phyloP scores from a whole-genome alignment of 371 early-diverging fungal species.

The Umbelopsis sp. region DNA sequence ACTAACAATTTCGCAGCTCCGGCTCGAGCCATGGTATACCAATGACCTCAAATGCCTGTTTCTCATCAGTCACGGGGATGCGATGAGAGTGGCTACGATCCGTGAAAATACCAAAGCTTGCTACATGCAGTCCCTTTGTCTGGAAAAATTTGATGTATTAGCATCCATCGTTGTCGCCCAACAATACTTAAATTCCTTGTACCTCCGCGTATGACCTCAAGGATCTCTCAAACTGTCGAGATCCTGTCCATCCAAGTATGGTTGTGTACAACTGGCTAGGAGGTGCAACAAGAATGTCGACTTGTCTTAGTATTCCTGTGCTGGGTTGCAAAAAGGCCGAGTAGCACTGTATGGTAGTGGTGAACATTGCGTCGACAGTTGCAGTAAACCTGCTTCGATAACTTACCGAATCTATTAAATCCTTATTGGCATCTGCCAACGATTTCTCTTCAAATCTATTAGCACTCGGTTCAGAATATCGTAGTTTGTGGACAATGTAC shows the following conservation, averaged over 20 bases:
- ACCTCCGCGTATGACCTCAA: slow-evolving; percentile 44
- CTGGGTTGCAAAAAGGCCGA: slow-evolving; percentile 53
- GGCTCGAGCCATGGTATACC: slow-evolving; percentile 49
- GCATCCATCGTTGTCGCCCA: not conserved
- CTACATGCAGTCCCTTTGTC: slow-evolving; percentile 11
- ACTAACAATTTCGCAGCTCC: slow-evolving; percentile 48
- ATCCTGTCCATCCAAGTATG: slow-evolving; percentile 58
- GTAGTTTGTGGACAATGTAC: slow-evolving; percentile 28
- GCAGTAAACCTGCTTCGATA: not conserved
- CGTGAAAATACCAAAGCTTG: not conserved
- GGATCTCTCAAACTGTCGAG: slow-evolving; percentile 45
- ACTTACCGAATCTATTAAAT: slow-evolving; percentile 17
- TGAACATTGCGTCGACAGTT: not conserved
- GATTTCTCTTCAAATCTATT: slow-evolving; percentile 21
- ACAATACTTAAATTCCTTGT: not conserved
- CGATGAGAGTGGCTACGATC: slow-evolving; percentile 21
- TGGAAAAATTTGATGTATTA: not conserved
- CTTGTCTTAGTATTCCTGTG: slow-evolving; percentile 43
- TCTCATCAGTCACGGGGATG: slow-evolving; percentile 37
- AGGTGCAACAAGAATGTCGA: slow-evolving; percentile 52
- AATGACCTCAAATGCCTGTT: slow-evolving; percentile 39
- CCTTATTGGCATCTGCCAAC: slow-evolving; percentile 19
- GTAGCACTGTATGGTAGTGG: slow-evolving; percentile 33
- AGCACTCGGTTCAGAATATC: slow-evolving; percentile 31
- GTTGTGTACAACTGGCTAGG: slow-evolving; percentile 37